Base-by-base conservation (phyloP, 2,329 filamentous ascomycete species). In the Aspergillus sclerotialis region DNA sequence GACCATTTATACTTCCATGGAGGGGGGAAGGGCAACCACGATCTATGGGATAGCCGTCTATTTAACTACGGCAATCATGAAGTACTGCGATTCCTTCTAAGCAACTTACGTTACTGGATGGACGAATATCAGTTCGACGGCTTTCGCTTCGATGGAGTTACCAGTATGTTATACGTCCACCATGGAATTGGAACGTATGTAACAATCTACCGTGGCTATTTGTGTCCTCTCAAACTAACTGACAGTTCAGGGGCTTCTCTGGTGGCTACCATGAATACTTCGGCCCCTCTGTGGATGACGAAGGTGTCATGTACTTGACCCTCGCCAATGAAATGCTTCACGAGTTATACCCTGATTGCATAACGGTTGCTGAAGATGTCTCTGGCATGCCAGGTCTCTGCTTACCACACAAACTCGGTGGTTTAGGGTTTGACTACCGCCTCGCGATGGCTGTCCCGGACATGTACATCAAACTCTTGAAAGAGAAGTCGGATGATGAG, bases 231-330 rank as follows among this genome's bases (percentile, higher is more conserved):
- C 30, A 35, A 25, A 32, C 37, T 33, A 30, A 46, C 30, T 14
- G 12, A 12, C 15, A 24, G 9, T 12, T 18, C 31, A 92, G 85
- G 36, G 92, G 92, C 12, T 98, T 98, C 61, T 95, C 89, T 12
- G 92, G 92, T 37, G 90, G 90, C 11, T 98, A 98, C 56, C 92
- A 98, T 55, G 92, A 98, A 63, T 98, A 98, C 61, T 98, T 95
- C 56, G 92, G 92, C 5, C 68, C 80, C 4, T 75, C 75, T 15
- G 90, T 95, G 17, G 92, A 98, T 45, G 86, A 94, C 48, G 92
- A 96, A 52, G 90, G 87, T 18, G 79, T 96, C 14, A 86, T 87
- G 11, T 98, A 98, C 61, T 76, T 98, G 42, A 94, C 94, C 81
- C 65, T 98, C 32, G 92, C 92, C 29, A 98, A 98, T 58, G 86